phyloP scores from a whole-genome alignment of 805 yeast genomes.

The Sugiyamaella floridensis region DNA sequence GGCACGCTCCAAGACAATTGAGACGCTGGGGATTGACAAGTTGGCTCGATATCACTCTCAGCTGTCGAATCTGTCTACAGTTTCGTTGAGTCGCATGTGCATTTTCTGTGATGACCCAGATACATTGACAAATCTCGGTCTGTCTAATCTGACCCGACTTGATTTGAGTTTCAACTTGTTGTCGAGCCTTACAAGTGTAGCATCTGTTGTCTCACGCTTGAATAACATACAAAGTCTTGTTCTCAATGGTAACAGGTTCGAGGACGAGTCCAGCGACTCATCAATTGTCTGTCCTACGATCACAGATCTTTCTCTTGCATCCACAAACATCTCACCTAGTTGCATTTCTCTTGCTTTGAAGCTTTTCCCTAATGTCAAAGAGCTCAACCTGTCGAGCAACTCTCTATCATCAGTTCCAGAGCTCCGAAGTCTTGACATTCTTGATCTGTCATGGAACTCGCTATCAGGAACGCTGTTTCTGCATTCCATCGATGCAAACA shows the following conservation, averaged over 20 bases:
- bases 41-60: slow-evolving; percentile 44
- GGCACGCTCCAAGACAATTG: slow-evolving; percentile 53
- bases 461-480: slow-evolving; percentile 18
- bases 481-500: slow-evolving; percentile 12
- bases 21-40: slow-evolving; percentile 60
- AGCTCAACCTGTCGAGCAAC: slow-evolving; percentile 18
- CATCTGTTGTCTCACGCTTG: slow-evolving; percentile 33
- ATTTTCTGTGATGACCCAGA: slow-evolving; percentile 23
- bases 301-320: neutral
- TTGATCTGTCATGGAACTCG: slow-evolving; percentile 40
- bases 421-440: neutral
- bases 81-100: slow-evolving; percentile 44
- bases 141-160: slow-evolving; percentile 30
- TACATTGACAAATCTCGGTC: neutral
- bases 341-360: slow-evolving; percentile 13
- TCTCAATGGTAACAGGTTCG: slow-evolving; percentile 39
- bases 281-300: neutral
- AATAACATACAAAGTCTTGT: slow-evolving; percentile 38
- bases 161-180: slow-evolving; percentile 60
- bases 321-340: neutral
- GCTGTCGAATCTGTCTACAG: slow-evolving; percentile 37
- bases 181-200: slow-evolving; percentile 34
- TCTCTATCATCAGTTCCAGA: slow-evolving; percentile 14
- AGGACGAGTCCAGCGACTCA: neutral
- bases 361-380: slow-evolving; percentile 32